Evolutionary conservation across 108 stramenopile species (phyloP).

Genomic region (Stephanodiscus minutulus): DNA sequence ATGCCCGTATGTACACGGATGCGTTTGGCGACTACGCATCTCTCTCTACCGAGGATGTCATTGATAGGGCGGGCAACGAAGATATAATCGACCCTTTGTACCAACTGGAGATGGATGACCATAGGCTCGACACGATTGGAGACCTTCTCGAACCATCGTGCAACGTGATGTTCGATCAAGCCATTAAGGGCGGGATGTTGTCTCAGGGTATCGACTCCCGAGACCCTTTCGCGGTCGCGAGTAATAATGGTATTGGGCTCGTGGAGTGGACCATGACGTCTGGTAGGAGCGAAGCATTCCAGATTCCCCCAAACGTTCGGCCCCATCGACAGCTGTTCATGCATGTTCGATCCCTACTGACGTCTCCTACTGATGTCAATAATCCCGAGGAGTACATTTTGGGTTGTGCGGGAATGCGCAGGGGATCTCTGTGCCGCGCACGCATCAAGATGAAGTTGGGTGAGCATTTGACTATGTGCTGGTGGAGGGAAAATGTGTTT

Average conservation of each 20-base stretch:
- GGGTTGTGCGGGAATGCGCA: background rate
- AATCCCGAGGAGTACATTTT: background rate
- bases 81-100: slow-evolving; percentile 1
- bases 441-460: background rate
- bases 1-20: background rate
- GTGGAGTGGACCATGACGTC: background rate
- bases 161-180: slow-evolving; percentile 1
- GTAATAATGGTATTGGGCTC: background rate
- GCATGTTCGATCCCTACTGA: background rate
- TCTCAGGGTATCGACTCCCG: background rate
- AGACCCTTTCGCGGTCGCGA: background rate
- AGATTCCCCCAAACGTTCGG: background rate
- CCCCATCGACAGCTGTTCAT: slow-evolving; percentile 4
- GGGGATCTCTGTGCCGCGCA: background rate
- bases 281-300: background rate
- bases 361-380: slow-evolving; percentile 1
- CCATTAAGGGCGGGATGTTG: background rate
- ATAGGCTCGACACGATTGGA: slow-evolving; percentile 2
- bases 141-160: slow-evolving; percentile 1
- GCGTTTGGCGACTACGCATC: background rate
- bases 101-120: slow-evolving; percentile 3
- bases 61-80: background rate
- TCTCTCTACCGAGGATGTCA: background rate
- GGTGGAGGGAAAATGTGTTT: slow-evolving; percentile 9
- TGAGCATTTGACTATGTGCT: background rate